Percentiles rank a stretch among this genome's conserved stretches.
Evolutionary conservation across 2,329 filamentous ascomycete genomes (phyloP).

Genomic region (Cercospora zeina): DNA sequence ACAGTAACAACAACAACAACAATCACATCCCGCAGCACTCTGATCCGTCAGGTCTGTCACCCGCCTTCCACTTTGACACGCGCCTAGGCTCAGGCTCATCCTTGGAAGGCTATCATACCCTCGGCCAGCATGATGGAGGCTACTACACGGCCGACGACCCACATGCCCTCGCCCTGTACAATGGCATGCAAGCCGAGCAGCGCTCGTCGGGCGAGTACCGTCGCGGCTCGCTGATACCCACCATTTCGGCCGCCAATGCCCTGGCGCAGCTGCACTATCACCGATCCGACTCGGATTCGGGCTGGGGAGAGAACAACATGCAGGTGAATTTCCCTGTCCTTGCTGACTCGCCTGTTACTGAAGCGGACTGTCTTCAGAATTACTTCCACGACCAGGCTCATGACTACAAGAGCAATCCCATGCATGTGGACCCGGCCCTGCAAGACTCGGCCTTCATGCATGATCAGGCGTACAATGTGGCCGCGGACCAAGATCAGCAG

Average conservation of each 20-base stretch:
- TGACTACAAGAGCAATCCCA: conserved; percentile 37
- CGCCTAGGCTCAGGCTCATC: conserved; percentile 39
- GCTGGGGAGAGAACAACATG: conserved; percentile 60
- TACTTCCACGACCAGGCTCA: conserved; percentile 41
- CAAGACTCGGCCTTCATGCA: conserved; percentile 60
- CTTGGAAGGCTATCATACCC: conserved; percentile 40
- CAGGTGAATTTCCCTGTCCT: conserved; percentile 41
- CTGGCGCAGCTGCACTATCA: conserved; percentile 82
- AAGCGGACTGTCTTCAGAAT: conserved; percentile 43
- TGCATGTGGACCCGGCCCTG: conserved; percentile 47
- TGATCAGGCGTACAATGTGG: conserved; percentile 47
- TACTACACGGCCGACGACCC: conserved; percentile 56
- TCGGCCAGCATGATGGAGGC: conserved; percentile 47
- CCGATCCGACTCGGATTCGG: conserved; percentile 69
- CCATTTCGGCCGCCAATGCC: conserved; percentile 78
- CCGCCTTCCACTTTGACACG: conserved; percentile 39
- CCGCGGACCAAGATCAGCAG: conserved; percentile 56
- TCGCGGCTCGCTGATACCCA: conserved; percentile 63
- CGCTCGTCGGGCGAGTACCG: conserved; percentile 69
- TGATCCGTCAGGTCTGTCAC: conserved; percentile 44
- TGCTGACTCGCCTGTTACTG: conserved; percentile 40
- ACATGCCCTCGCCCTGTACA: conserved; percentile 59
- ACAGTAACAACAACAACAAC: conserved; percentile 15
- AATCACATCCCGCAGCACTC: conserved; percentile 36
- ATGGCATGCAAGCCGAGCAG: conserved; percentile 54